phyloP scores from a whole-genome alignment of 768 basidiomycete species.

The Mrakia blollopis region DNA sequence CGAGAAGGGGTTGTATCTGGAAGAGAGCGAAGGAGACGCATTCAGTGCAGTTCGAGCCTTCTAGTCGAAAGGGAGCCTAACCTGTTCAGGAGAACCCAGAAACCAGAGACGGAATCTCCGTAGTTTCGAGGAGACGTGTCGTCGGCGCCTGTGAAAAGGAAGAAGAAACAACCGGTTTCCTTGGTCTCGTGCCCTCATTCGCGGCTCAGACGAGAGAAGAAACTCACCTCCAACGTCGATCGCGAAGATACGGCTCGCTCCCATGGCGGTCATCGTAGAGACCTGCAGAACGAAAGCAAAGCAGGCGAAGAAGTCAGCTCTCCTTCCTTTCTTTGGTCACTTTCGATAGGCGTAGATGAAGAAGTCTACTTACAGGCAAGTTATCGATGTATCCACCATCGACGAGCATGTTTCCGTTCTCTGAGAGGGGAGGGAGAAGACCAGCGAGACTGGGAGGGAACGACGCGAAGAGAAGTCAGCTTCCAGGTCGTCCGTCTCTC shows the following conservation, averaged over 20 bases:
- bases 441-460: slow-evolving; percentile 59
- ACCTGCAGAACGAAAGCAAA: slow-evolving; percentile 53
- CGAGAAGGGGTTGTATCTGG: slow-evolving; percentile 44
- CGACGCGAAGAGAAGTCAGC: neutral
- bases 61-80: slow-evolving; percentile 50
- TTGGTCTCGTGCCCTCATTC: neutral
- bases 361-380: slow-evolving; percentile 59
- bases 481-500: no score
- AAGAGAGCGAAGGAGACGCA: slow-evolving; percentile 5
- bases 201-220: neutral
- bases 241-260: slow-evolving; percentile 83
- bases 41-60: neutral
- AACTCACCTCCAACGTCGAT: slow-evolving; percentile 67
- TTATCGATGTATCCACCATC: slow-evolving; percentile 64
- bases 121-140: slow-evolving; percentile 93
- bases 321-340: neutral
- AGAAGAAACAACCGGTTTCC: neutral
- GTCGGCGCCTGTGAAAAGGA: slow-evolving; percentile 58
- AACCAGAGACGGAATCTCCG: slow-evolving; percentile 91
- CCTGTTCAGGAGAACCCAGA: slow-evolving; percentile 88
- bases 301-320: neutral
- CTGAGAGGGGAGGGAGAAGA: slow-evolving; percentile 86
- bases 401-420: slow-evolving; percentile 65
- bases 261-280: slow-evolving; percentile 84
- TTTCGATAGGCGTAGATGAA: neutral